These are phyloP conservation scores for Brassica napus DNA, from an alignment of 345 rosid genomes.

Conservation along the genomic window Da-Ae NC_063442.1:9727501-9728000, in stretches of 20 bases:
- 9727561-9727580: slow-evolving; percentile 14
- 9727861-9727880: not conserved
- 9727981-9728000: not conserved
- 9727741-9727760: not conserved
- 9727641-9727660: not conserved
- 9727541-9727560: slow-evolving; percentile 6
- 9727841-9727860: not conserved
- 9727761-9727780: not conserved
- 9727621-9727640: not conserved
- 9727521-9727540: not conserved
- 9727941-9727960: not conserved
- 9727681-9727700: not conserved
- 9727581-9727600: not conserved
- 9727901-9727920: not conserved
- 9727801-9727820: not conserved
- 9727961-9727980: not conserved
- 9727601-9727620: not conserved
- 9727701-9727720: not conserved
- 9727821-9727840: not conserved
- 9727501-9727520: slow-evolving; percentile 4
- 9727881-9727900: not conserved
- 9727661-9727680: not conserved
- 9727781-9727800: not conserved
- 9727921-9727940: not conserved
- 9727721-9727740: not conserved